These are phyloP conservation scores for Ehretia macrophylla DNA, from an alignment of 257 asterid genomes.

Conservation along the genomic window DNA sequence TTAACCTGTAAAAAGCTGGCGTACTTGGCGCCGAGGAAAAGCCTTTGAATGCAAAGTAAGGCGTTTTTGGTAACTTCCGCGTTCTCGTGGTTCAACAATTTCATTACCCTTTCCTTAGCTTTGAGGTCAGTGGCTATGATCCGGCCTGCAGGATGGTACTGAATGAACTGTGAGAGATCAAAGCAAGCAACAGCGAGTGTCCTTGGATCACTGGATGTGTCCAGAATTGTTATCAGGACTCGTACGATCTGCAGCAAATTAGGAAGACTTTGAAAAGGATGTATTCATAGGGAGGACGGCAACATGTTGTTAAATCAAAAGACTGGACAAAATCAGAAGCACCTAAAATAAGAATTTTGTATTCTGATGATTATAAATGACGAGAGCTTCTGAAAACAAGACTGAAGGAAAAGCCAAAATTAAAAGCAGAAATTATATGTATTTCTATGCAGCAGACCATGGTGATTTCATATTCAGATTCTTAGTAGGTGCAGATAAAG, in stretches of 20 bases:
- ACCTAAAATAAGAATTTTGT: too few relatives aligned
- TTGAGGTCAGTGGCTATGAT: conserved; percentile 78
- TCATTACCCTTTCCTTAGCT: conserved; percentile 95
- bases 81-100: conserved; percentile 82
- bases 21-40: conserved; percentile 90
- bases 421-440: too few relatives aligned
- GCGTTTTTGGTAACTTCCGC: conserved; percentile 92
- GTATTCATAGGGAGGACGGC: neutral
- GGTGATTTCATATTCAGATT: too few relatives aligned
- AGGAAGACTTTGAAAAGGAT: neutral
- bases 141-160: conserved; percentile 90
- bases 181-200: conserved; percentile 89
- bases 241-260: conserved; percentile 57
- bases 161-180: conserved; percentile 91
- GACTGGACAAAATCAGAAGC: too few relatives aligned
- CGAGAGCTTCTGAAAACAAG: too few relatives aligned
- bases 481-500: too few relatives aligned
- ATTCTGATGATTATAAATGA: too few relatives aligned
- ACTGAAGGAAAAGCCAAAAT: too few relatives aligned
- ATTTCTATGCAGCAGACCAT: too few relatives aligned
- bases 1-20: conserved; percentile 88
- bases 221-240: conserved; percentile 82
- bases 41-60: conserved; percentile 92
- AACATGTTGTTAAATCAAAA: too few relatives aligned
- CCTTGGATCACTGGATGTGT: conserved; percentile 74